Evolutionary conservation across 164 flowering plant species (phyloP), one percentile per base, ranked within the genome.

Genomic region (Cinnamomum micranthum): DNA sequence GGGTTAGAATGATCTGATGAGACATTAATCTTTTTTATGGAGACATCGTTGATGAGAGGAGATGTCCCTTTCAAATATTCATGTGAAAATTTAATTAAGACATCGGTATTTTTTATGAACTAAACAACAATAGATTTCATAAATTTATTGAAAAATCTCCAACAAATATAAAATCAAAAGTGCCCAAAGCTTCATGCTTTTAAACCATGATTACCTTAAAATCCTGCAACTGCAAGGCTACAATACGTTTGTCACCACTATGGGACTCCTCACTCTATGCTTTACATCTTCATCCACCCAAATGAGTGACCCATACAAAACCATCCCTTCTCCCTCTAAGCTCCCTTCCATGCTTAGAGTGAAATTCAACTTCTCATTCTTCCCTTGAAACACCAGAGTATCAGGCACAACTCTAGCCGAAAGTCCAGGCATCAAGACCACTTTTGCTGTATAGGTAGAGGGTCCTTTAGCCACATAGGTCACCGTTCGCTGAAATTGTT

Each of bases 401-500:
- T 75, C 73, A 1, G 95, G 95, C 64, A 24, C 71, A 1, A 91
- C 91, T 1, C 25, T 77, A 12, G 90, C 83, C 20, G 79, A 65
- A 71, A 86, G 75, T 55, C 19, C 20, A 1, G 86, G 88, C 2
- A 82, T 70, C 70, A 85, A 64, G 11, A 33, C 15, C 2, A 41
- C 10, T 41, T 73, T 27, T 2, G 84, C 92, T 0, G 22, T 78
- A 73, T 90, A 91, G 62, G 77, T 82, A 2, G 88, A 69, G 31
- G 17, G 52, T 4, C 71, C 84, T 3, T 81, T 82, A 20, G 90
- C 92, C 2, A 88, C 87, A 71, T 89, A 87, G 15, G 91, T 91
- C 76, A 88, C 87, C 19, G 85, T 86, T 76, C 95, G 82, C 3
- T 59, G 19, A 72, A 88, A 91, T 51, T 85, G 85, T 52, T 70